Percentiles rank a stretch among this genome's conserved stretches.
phyloP scores from a whole-genome alignment of 306 rosid species.

The Echinosophora koreensis region DNA sequence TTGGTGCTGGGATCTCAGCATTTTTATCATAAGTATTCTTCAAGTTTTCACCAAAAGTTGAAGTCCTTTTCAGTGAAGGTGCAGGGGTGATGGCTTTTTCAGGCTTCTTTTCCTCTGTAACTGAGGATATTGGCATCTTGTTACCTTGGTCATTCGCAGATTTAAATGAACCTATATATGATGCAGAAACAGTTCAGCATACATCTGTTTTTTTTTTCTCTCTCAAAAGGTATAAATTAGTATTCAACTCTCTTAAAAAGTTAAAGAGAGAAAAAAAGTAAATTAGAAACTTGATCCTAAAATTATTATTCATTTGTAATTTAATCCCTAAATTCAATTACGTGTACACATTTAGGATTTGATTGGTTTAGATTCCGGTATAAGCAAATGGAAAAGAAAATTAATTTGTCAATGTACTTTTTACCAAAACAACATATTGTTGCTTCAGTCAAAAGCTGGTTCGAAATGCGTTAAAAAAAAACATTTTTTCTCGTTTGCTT shows the following conservation, averaged over 20 bases:
- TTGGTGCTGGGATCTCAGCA: conserved; percentile 47
- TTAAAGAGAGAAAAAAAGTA: no score
- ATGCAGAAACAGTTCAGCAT: conserved; percentile 23
- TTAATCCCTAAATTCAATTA: not conserved
- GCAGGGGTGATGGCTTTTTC: conserved; percentile 44
- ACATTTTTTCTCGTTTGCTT: no score
- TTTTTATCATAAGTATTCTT: conserved; percentile 7
- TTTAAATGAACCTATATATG: conserved; percentile 54
- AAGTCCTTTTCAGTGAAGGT: conserved; percentile 54
- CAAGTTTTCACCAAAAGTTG: conserved; percentile 39
- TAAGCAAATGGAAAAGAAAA: no score
- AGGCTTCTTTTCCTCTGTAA: conserved; percentile 44
- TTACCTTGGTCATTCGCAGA: conserved; percentile 42
- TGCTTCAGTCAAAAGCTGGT: no score
- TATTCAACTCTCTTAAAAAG: not conserved
- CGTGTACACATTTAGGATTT: no score
- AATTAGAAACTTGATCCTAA: not conserved
- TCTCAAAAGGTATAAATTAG: not conserved
- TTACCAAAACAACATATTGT: no score
- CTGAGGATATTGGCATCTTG: conserved; percentile 45
- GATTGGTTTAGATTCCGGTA: no score
- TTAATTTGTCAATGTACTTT: no score
- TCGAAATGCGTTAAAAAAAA: no score
- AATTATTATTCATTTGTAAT: no score
- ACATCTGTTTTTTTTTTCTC: conserved; percentile 13